Conservation (phyloP, 2,329 filamentous ascomycete species). For the Fonsecaea pugnacius region DNA sequence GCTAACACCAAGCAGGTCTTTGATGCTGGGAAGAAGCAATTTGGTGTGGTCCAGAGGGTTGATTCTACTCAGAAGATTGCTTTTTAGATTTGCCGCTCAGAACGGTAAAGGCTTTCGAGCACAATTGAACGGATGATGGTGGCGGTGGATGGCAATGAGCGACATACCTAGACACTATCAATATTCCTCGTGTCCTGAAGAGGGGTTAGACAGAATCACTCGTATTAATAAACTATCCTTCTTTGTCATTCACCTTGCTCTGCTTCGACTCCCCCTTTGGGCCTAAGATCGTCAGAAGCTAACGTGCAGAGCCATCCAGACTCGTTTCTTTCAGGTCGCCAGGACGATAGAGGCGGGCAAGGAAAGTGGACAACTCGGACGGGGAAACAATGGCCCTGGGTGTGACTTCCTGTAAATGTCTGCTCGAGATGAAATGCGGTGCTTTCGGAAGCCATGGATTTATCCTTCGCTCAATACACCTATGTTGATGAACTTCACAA, state of each 20-base stretch:
- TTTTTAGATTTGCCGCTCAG: background rate
- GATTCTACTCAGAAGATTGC: slow-evolving; percentile 38
- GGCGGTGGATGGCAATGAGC: background rate
- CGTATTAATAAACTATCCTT: background rate
- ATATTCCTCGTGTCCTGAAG: background rate
- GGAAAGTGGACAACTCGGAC: background rate
- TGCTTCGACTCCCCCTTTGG: background rate
- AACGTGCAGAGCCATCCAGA: background rate
- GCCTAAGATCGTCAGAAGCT: background rate
- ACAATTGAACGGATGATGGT: background rate
- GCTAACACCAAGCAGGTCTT: slow-evolving; percentile 55
- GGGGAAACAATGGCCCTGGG: background rate
- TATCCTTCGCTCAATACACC: background rate
- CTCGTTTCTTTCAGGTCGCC: background rate
- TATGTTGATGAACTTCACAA: background rate
- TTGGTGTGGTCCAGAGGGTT: slow-evolving; percentile 63
- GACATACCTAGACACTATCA: background rate
- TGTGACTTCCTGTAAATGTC: background rate
- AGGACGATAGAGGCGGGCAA: background rate
- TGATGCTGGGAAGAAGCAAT: slow-evolving; percentile 64
- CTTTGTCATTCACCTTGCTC: background rate
- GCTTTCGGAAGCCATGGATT: background rate
- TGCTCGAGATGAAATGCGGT: background rate
- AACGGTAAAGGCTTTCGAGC: background rate
- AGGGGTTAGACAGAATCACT: background rate